phyloP scores from a whole-genome alignment of 257 asterid genomes.

The Mentha longifolia region DNA sequence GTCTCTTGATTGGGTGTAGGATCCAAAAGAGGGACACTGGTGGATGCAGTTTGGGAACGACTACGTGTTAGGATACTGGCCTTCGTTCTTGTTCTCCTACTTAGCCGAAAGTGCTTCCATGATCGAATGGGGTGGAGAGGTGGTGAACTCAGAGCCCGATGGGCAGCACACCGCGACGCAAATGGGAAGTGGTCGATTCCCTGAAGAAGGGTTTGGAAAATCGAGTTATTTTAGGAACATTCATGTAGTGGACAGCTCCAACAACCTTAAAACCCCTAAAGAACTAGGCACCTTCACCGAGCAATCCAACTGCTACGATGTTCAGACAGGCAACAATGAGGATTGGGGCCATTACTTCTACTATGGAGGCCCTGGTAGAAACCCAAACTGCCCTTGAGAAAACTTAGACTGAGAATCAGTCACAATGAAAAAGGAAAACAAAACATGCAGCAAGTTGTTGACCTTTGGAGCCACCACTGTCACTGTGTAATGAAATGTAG shows the following conservation, averaged over 20 bases:
- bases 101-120: slow-evolving; percentile 80
- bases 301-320: slow-evolving; percentile 85
- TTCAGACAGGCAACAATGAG: slow-evolving; percentile 71
- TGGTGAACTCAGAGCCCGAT: slow-evolving; percentile 66
- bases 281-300: slow-evolving; percentile 77
- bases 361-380: slow-evolving; percentile 95
- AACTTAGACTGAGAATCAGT: not conserved
- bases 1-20: slow-evolving; percentile 45
- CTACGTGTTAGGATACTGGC: slow-evolving; percentile 88
- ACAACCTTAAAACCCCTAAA: slow-evolving; percentile 78
- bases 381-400: slow-evolving; percentile 70
- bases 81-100: slow-evolving; percentile 87
- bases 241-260: slow-evolving; percentile 79
- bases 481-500: slow-evolving; percentile 49
- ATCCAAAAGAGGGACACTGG: slow-evolving; percentile 89
- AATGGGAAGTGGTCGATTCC: slow-evolving; percentile 92
- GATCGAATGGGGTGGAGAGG: slow-evolving; percentile 96
- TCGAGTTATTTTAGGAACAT: slow-evolving; percentile 86
- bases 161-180: slow-evolving; percentile 89
- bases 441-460: slow-evolving; percentile 1
- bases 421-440: not conserved
- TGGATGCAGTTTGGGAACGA: slow-evolving; percentile 95
- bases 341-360: slow-evolving; percentile 93
- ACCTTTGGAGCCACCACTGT: slow-evolving; percentile 17
- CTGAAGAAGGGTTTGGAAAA: slow-evolving; percentile 87